A percentile compares a stretch with the other conserved stretches of the same genome.
phyloP scores from a whole-genome alignment of 129 eudicot genomes.

The Deinandra increscens region DNA sequence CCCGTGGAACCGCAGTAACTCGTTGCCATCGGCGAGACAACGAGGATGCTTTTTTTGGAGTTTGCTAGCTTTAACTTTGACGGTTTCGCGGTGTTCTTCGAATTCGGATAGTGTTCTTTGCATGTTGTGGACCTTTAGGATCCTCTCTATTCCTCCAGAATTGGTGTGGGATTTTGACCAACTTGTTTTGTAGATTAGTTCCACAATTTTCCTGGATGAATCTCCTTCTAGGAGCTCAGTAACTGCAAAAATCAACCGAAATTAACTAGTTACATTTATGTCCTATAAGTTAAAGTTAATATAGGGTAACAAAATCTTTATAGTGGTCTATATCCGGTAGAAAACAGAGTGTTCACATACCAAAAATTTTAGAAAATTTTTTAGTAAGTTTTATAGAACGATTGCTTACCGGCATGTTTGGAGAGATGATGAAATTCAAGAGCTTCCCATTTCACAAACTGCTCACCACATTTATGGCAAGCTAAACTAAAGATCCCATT shows the following conservation, averaged over 20 bases:
- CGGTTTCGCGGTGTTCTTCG: conserved; percentile 81
- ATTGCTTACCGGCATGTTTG: conserved; percentile 71
- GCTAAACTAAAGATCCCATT: conserved; percentile 38
- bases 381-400: too few relatives aligned
- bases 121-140: conserved; percentile 91
- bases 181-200: conserved; percentile 81
- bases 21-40: conserved; percentile 91
- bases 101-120: conserved; percentile 84
- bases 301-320: background rate
- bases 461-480: conserved; percentile 80
- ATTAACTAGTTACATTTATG: background rate
- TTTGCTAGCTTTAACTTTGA: conserved; percentile 79
- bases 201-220: conserved; percentile 88
- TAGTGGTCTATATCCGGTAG: too few relatives aligned
- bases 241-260: conserved; percentile 42
- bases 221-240: conserved; percentile 94
- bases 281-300: background rate
- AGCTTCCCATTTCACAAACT: conserved; percentile 70
- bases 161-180: conserved; percentile 54
- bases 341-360: too few relatives aligned
- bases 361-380: too few relatives aligned
- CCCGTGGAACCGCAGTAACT: conserved; percentile 70
- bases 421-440: conserved; percentile 86
- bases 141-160: conserved; percentile 70
- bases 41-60: conserved; percentile 82